These are phyloP conservation scores for Alternaria brassicae DNA, from an alignment of 2,329 filamentous ascomycete genomes.

Conservation along the genomic window DNA sequence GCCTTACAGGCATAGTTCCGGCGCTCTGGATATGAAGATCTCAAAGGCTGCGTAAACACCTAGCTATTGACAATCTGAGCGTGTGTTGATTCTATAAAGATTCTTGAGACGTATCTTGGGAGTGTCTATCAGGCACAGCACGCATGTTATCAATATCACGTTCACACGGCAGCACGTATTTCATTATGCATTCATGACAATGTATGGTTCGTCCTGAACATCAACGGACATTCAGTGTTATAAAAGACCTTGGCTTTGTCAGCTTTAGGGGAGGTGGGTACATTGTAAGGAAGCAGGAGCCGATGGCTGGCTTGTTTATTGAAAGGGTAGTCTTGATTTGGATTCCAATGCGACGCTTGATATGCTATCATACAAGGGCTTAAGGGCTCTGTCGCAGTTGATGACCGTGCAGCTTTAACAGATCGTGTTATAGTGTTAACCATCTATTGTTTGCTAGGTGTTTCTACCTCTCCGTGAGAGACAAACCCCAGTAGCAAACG, in stretches of 20 bases:
- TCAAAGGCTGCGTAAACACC: neutral
- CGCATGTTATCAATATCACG: neutral
- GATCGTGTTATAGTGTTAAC: neutral
- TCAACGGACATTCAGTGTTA: neutral
- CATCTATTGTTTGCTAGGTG: neutral
- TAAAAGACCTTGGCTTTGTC: neutral
- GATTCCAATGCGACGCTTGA: neutral
- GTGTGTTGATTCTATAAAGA: neutral
- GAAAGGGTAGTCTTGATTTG: neutral
- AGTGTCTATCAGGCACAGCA: neutral
- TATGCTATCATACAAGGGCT: neutral
- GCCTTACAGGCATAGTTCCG: neutral
- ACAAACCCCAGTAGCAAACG: neutral
- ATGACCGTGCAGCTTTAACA: neutral
- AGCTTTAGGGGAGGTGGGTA: neutral
- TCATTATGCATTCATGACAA: neutral
- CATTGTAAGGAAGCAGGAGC: neutral
- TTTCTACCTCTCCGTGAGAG: slow-evolving; percentile 13
- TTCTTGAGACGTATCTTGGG: neutral
- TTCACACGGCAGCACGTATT: neutral
- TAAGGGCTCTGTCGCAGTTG: neutral
- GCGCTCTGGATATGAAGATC: neutral
- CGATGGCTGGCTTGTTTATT: neutral
- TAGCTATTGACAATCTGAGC: neutral
- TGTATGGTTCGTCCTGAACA: neutral